Evolutionary conservation across 1,284 basidiomycete genomes (phyloP), one percentile per base, ranked within the genome.

Genomic region (Cutaneotrichosporon sp.): DNA sequence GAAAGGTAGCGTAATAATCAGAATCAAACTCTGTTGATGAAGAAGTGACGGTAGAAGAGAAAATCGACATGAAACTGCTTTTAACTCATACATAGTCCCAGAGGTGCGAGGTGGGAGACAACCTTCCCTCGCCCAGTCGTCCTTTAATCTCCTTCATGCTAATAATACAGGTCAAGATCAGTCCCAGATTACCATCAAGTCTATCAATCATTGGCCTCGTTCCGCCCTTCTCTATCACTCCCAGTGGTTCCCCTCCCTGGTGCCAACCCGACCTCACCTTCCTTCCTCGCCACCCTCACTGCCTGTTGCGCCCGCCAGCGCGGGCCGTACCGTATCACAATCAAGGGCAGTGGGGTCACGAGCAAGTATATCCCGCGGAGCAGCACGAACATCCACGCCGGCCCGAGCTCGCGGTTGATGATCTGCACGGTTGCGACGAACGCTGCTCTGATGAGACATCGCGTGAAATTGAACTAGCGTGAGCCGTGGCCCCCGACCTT

Each of bases 331-430:
- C 58, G 55, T 6, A 74, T 50, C 5, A 78, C 71, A 3, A 76
- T 21, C 31, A 72, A 52, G 0, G 72, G 71, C 22, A 79, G 53
- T 0, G 78, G 78, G 78, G 70, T 57, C 5, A 64, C 67, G 0
- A 70, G 57, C 5, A 77, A 32, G 36, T 69, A 68, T n/a, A 81
- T 66, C 0, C 77, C 79, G 13, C 69, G 65, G 32, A 79, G 61
- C 2, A 80, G 65, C 32, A 78, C 76, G 42, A 77, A 77, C n/a
- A 78, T 77, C 78, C 77, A 80, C 14, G 79, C 80, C 5, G 75
- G 72, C 7, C 73, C 73, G 9, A 81, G 64, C 2, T 66, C 63
- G n/a, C 66, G 60, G 32, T 71, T 69, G 32, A 78, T 65, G 14
- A 73, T 63, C 59, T 76, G 71, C 31, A 74, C 68, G 10, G 69